Base-by-base conservation (phyloP, 2,329 filamentous ascomycete genomes). In the Scolecobasidium constrictum region DNA sequence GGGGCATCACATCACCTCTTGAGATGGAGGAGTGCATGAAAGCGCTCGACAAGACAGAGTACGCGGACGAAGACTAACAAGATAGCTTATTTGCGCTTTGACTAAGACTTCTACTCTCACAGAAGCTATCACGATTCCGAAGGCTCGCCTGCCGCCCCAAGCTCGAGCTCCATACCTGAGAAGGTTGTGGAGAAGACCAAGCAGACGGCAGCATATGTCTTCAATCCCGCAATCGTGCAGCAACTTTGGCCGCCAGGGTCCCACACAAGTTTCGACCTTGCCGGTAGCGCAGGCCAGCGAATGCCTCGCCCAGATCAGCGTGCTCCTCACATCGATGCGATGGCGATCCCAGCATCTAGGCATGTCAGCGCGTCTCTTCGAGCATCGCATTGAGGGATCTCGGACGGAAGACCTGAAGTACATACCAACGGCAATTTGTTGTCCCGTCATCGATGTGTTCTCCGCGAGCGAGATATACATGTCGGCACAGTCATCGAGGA, bases 1-100 rank as follows among this genome's bases (percentile, higher is more conserved):
- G 88, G 87, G 87, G 83, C 3, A 84, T 95, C 42, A 88, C 79
- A 7, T 81, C 87, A 57, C 86, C 88, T 6, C 73, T 71, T 43
- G 66, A 71, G 43, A 62, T 68, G 46, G 68, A 71, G 47, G 59
- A 63, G 38, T 57, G 69, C 2, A 51, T 71, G 35, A 57, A 52
- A 45, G 68, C 65, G 16, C 50, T 72, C 35, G 67, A 71, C 33
- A 59, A 61, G 38, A 72, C 67, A 3, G 67, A 70, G 49, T 50
- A 49, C 15, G 54, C 53, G 34, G 53, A 57, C 18, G 63, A 66
- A 22, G 62, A 64, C 40, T 50, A 53, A 36, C 17, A n/a, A n/a
- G n/a, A n/a, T n/a, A n/a, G n/a, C n/a, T n/a, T 11, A 9, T 9
- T 15, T 9, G 9, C 9, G 26, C 26, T 9, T 16, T 9, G 11